Evolutionary conservation across 257 asterid genomes (phyloP).

Genomic region (Ligustrum vulgare): DNA sequence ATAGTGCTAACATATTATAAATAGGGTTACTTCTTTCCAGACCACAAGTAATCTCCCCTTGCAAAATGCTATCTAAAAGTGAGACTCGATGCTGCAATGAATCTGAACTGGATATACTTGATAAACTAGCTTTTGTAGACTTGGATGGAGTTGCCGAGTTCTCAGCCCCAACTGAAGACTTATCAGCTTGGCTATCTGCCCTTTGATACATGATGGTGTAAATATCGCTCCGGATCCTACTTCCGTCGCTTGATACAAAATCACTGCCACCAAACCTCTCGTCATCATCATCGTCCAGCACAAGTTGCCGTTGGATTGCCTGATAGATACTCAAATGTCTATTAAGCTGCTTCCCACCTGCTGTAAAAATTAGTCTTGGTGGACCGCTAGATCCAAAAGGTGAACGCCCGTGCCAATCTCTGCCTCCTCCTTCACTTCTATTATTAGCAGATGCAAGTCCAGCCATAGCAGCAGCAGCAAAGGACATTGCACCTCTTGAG

Average conservation of each 20-base stretch:
- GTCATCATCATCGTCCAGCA: constrained; percentile 76
- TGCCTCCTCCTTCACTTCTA: constrained; percentile 65
- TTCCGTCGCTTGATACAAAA: constrained; percentile 80
- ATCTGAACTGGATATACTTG: constrained; percentile 45
- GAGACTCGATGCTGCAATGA: constrained; percentile 53
- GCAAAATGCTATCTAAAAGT: constrained; percentile 87
- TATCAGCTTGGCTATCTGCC: constrained; percentile 68
- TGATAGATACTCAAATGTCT: constrained; percentile 81
- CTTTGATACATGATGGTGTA: constrained; percentile 84
- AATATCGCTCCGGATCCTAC: constrained; percentile 83
- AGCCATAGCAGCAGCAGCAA: constrained; percentile 99
- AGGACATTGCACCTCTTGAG: constrained; percentile 94
- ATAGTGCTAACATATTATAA: constrained; percentile 76
- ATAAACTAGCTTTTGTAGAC: constrained; percentile 60
- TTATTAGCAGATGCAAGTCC: constrained; percentile 81
- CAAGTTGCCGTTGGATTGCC: constrained; percentile 92
- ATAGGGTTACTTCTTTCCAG: constrained; percentile 86
- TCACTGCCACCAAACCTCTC: constrained; percentile 75
- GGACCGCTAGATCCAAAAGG: constrained; percentile 58
- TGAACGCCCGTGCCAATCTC: constrained; percentile 70
- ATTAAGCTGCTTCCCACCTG: constrained; percentile 85
- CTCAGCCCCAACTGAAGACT: constrained; percentile 49
- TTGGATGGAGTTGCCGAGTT: constrained; percentile 60
- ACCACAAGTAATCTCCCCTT: constrained; percentile 93
- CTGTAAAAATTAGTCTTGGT: constrained; percentile 68